phyloP scores from a whole-genome alignment of 306 rosid genomes.

The Astragalus glycyphyllos region DNA sequence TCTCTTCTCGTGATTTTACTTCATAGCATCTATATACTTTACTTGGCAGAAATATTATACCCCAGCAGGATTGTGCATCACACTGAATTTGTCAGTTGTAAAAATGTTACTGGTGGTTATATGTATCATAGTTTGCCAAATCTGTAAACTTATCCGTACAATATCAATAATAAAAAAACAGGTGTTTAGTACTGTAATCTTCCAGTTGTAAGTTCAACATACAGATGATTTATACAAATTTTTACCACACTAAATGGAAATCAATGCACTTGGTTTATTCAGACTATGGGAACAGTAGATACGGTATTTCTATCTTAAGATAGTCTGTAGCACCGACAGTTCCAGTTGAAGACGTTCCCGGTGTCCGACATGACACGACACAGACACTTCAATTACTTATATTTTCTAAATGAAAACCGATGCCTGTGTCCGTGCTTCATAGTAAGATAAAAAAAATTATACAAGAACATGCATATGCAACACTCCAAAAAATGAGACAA shows the following conservation, averaged over 20 bases:
- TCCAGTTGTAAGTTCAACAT: neutral
- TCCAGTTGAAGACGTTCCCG: too few species aligned
- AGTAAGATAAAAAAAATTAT: too few species aligned
- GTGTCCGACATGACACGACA: too few species aligned
- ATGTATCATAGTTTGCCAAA: neutral
- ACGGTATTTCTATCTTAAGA: too few species aligned
- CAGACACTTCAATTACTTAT: too few species aligned
- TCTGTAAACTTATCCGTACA: neutral
- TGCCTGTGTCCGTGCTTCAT: too few species aligned
- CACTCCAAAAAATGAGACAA: too few species aligned
- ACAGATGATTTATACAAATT: neutral
- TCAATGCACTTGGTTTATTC: too few species aligned
- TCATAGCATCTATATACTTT: neutral
- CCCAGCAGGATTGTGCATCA: neutral
- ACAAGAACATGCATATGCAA: too few species aligned
- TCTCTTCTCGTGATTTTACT: neutral
- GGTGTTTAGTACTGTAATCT: neutral
- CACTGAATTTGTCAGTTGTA: neutral
- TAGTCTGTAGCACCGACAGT: too few species aligned
- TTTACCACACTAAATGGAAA: neutral
- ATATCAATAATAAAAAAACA: conserved; percentile 1
- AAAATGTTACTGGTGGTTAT: neutral
- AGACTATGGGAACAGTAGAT: too few species aligned
- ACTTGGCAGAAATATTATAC: neutral
- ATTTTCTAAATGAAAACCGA: too few species aligned